Conservation (phyloP, 805 yeast genomes). For the Kurtzmaniella fragi region DNA sequence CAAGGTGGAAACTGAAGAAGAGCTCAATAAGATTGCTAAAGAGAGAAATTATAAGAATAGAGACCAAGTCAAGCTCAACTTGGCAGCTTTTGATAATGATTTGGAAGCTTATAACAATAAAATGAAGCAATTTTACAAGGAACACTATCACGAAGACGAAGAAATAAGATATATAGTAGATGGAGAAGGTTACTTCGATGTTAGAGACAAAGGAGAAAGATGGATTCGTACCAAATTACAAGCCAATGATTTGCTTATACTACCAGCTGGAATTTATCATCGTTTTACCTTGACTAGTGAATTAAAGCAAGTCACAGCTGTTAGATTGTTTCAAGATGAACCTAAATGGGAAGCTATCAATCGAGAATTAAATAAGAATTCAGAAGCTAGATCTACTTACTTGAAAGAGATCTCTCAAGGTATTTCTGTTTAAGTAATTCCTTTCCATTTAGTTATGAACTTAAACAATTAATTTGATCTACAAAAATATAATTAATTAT, state of each 20-base stretch:
- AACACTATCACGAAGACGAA: conserved; percentile 95
- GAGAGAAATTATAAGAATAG: conserved; percentile 75
- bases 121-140: conserved; percentile 66
- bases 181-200: conserved; percentile 91
- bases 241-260: conserved; percentile 61
- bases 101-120: conserved; percentile 52
- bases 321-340: conserved; percentile 85
- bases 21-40: conserved; percentile 61
- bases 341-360: conserved; percentile 93
- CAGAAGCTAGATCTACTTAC: conserved; percentile 33
- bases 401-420: conserved; percentile 23
- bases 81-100: conserved; percentile 58
- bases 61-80: conserved; percentile 62
- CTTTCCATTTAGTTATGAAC: no score
- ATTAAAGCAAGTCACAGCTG: conserved; percentile 62
- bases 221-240: conserved; percentile 77
- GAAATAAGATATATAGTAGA: conserved; percentile 87
- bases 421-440: conserved; percentile 18
- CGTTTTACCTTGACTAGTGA: conserved; percentile 71
- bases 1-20: conserved; percentile 43
- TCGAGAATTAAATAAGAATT: conserved; percentile 43
- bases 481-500: no score
- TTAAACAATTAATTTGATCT: no score
- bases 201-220: conserved; percentile 52
- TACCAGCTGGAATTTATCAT: conserved; percentile 94